phyloP scores from a whole-genome alignment of 495 filamentous ascomycete genomes.

The Niebla homalea region DNA sequence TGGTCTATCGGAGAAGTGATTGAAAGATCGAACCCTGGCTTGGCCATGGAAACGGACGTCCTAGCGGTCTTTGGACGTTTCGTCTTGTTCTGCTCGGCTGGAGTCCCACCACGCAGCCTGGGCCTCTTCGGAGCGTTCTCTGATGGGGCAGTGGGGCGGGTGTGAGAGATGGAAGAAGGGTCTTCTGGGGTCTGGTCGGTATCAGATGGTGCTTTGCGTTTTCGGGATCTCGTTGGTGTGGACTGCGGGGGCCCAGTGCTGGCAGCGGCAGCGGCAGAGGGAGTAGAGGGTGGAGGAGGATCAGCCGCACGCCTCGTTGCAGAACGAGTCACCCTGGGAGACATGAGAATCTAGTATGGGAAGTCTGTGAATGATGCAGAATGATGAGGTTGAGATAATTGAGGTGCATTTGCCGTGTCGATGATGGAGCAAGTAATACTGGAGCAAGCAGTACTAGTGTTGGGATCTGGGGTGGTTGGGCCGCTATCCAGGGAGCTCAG shows the following conservation, averaged over 20 bases:
- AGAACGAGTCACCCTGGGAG: conserved; percentile 70
- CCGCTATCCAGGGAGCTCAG: conserved; percentile 3
- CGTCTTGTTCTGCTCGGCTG: conserved; percentile 22
- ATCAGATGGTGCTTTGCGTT: conserved; percentile 42
- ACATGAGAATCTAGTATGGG: conserved; percentile 49
- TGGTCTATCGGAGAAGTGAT: background rate
- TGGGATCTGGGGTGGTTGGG: background rate
- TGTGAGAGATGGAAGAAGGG: conserved; percentile 24
- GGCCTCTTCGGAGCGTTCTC: conserved; percentile 41
- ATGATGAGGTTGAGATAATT: background rate
- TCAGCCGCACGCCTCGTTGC: conserved; percentile 65
- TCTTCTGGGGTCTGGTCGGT: conserved; percentile 27
- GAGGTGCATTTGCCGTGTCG: conserved; percentile 1
- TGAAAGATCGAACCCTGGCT: conserved; percentile 49
- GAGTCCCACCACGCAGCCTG: conserved; percentile 21
- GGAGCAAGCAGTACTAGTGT: background rate
- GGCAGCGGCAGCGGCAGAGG: conserved; percentile 2
- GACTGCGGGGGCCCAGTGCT: conserved; percentile 1
- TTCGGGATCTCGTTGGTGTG: conserved; percentile 24
- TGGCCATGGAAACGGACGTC: conserved; percentile 62
- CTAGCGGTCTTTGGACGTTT: conserved; percentile 46
- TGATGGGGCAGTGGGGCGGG: conserved; percentile 20
- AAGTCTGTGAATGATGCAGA: background rate
- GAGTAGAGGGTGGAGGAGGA: conserved; percentile 21
- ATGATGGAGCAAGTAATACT: background rate